phyloP scores from a whole-genome alignment of 495 filamentous ascomycete species.

The Trichoderma gamsii region DNA sequence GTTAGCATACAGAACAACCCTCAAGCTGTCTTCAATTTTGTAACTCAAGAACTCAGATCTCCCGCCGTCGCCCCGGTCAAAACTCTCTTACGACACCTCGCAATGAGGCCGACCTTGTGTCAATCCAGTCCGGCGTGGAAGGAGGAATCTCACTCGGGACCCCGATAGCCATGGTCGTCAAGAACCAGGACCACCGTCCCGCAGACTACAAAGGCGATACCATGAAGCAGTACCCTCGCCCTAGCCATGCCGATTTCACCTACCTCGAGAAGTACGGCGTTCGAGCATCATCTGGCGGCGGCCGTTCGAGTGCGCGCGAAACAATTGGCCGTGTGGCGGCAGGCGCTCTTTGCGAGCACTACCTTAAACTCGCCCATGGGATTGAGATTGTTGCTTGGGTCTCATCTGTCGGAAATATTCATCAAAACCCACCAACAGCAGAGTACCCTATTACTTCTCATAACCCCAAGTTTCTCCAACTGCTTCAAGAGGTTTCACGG shows the following conservation, averaged over 20 bases:
- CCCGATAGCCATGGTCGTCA: conserved; percentile 80
- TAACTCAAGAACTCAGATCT: conserved; percentile 44
- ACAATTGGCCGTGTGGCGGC: conserved; percentile 92
- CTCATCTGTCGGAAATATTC: conserved; percentile 73
- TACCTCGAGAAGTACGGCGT: conserved; percentile 97
- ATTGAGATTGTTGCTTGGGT: conserved; percentile 91
- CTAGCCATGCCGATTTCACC: conserved; percentile 93
- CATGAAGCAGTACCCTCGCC: conserved; percentile 87
- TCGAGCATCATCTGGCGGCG: conserved; percentile 87
- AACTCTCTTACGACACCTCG: conserved; percentile 85
- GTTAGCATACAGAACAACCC: too few species aligned
- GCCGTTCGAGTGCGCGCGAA: conserved; percentile 86
- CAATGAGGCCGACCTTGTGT: conserved; percentile 84
- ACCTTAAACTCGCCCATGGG: conserved; percentile 69
- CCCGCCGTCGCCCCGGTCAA: conserved; percentile 83
- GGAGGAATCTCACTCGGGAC: conserved; percentile 88
- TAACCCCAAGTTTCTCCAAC: conserved; percentile 76
- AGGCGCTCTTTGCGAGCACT: conserved; percentile 94
- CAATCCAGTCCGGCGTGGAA: conserved; percentile 93
- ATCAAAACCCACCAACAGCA: conserved; percentile 51
- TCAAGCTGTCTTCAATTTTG: too few species aligned
- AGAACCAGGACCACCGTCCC: conserved; percentile 89
- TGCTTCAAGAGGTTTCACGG: conserved; percentile 70
- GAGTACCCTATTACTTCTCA: conserved; percentile 62
- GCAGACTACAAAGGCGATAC: conserved; percentile 89